Conservation (phyloP, 768 basidiomycete genomes). For the Tricholoma flavovirens region DNA sequence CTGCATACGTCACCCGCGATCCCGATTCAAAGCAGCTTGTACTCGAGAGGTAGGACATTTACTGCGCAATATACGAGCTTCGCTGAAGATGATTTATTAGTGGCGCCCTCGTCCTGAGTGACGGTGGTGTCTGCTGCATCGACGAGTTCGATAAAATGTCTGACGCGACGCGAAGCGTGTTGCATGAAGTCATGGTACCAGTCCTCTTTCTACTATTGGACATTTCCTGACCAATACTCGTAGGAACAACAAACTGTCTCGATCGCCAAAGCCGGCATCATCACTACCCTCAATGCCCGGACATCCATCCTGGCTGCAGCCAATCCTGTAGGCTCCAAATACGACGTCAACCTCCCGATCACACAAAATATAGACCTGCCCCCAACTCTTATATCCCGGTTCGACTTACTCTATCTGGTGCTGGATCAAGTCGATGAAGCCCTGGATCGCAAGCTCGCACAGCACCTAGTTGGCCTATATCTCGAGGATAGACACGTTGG, state of each 20-base stretch:
- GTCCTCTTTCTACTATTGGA: background rate
- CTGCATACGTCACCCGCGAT: conserved; percentile 96
- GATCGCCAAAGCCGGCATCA: conserved; percentile 98
- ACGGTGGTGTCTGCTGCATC: conserved; percentile 97
- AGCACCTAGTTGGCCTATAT: conserved; percentile 90
- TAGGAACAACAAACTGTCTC: conserved; percentile 99
- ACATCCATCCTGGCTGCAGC: conserved; percentile 97
- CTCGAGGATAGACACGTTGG: conserved; percentile 81
- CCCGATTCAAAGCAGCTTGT: conserved; percentile 98
- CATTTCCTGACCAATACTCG: background rate
- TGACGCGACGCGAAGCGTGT: conserved; percentile 90
- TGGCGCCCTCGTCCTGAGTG: conserved; percentile 90
- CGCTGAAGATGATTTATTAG: conserved; percentile 29
- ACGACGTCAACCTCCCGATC: conserved; percentile 87
- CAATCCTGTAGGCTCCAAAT: conserved; percentile 94
- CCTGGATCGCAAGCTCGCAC: conserved; percentile 80
- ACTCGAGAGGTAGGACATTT: conserved; percentile 69
- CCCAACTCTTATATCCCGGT: conserved; percentile 95
- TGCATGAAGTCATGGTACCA: conserved; percentile 95
- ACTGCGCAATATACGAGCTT: background rate
- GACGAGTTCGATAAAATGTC: conserved; percentile 99
- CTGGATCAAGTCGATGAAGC: conserved; percentile 91
- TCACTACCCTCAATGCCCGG: conserved; percentile 96
- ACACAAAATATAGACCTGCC: conserved; percentile 97
- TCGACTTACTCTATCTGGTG: conserved; percentile 93